A percentile compares a stretch with the other conserved stretches of the same genome.
Evolutionary conservation across 257 asterid genomes (phyloP).

Genomic region (Orobanche coerulescens): DNA sequence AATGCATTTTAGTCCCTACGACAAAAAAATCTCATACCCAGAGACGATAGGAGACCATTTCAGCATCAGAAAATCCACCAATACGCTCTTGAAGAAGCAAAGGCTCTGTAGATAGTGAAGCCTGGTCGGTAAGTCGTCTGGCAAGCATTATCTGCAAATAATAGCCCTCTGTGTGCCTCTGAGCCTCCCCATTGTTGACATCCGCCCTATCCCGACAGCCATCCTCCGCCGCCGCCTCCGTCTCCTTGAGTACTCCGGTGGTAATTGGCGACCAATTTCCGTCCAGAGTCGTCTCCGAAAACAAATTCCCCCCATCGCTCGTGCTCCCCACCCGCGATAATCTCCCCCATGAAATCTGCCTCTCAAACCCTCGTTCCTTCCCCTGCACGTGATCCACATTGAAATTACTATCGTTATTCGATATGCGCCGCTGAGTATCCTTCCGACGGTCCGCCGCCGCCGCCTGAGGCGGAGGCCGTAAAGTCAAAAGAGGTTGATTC

Average conservation of each 20-base stretch:
- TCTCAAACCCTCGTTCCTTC: conserved; percentile 39
- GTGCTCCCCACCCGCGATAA: conserved; percentile 67
- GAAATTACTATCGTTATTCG: conserved; percentile 31
- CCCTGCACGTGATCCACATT: conserved; percentile 21
- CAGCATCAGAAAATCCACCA: conserved; percentile 47
- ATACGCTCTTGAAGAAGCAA: conserved; percentile 34
- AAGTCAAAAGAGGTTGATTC: conserved; percentile 34
- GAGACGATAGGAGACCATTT: conserved; percentile 62
- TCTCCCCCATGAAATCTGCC: conserved; percentile 58
- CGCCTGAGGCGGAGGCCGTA: conserved; percentile 24
- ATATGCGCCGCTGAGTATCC: conserved; percentile 32
- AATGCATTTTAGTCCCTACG: background rate
- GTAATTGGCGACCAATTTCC: conserved; percentile 60
- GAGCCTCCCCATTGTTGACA: conserved; percentile 28
- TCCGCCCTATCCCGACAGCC: conserved; percentile 11
- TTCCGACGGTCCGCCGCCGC: conserved; percentile 26
- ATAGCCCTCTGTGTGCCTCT: conserved; percentile 54
- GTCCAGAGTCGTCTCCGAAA: conserved; percentile 63
- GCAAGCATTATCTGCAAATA: conserved; percentile 67
- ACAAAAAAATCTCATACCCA: conserved; percentile 52
- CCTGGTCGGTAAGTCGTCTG: conserved; percentile 54
- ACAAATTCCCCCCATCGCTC: conserved; percentile 74
- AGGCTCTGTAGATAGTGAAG: conserved; percentile 47
- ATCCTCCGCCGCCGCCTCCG: conserved; percentile 19
- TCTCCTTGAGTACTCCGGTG: conserved; percentile 37